Evolutionary conservation across 768 basidiomycete species (phyloP), one percentile per base, ranked within the genome.

Genomic region (Pleurotus salmoneostramineus): DNA sequence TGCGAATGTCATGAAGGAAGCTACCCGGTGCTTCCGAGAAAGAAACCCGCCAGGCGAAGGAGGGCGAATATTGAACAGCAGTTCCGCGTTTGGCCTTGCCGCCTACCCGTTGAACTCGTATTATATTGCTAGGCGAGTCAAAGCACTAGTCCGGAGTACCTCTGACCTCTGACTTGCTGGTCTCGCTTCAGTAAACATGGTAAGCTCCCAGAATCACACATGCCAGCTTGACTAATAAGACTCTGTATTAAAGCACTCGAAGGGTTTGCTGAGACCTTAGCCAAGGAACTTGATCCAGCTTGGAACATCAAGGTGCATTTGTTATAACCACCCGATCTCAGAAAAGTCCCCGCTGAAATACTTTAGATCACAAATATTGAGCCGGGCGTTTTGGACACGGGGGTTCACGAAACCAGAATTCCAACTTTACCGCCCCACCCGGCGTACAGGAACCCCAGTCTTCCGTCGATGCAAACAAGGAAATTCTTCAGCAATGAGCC

Each of bases 11-110:
- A 60, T 66, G 3, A 69, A 59, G 61, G 66, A 74, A 45, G 70
- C 71, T 12, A 60, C 74, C 52, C 62, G 42, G 54, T 57, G 66
- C n/a, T 75, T 77, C 64, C 64, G 75, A 15, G 73, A 77, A 36
- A 63, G 66, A 33, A 74, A 72, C 47, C 35, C 57, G n/a, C 71
- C 73, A 3, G 48, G 48, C 5, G 51, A 56, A 5, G 73, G 70
- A 43, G 74, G 75, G 12, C 61, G 50, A 17, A 52, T 76, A 17
- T 37, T 76, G 27, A 69, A 72, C 48, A 55, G 64, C 17, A 71
- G 66, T n/a, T 69, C 73, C 40, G 10, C 12, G 12, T 33, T 60
- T 47, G 65, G 59, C 8, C 47, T 6, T 47, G 7, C 27, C 50
- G 49, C 34, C 10, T 35, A 12, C 12, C 40, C 21, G 48, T 32